Percentiles rank a stretch among this genome's conserved stretches.
Conservation (phyloP, 179 eudicot species). For the Corrigiola litoralis region DNA sequence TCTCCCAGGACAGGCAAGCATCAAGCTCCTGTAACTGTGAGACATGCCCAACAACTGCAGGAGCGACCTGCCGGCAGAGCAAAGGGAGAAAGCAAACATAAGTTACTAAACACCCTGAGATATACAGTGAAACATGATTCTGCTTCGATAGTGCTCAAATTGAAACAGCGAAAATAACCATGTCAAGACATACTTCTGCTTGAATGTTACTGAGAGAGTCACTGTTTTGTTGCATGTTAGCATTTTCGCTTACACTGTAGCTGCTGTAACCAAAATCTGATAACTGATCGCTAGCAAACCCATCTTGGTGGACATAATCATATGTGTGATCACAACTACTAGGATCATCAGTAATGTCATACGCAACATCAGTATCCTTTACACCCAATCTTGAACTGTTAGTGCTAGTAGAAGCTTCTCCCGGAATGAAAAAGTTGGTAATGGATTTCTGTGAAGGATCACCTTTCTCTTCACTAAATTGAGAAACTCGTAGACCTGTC, state of each 20-base stretch:
- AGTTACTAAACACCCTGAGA: neutral
- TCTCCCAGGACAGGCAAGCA: conserved; percentile 16
- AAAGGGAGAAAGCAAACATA: neutral
- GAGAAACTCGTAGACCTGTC: conserved; percentile 86
- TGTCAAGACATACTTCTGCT: conserved; percentile 28
- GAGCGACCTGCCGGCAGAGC: conserved; percentile 15
- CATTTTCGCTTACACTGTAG: conserved; percentile 14
- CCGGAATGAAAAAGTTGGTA: conserved; percentile 49
- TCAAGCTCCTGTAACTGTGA: conserved; percentile 20
- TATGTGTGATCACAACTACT: conserved; percentile 21
- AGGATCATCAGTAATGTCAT: conserved; percentile 23
- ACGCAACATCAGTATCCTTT: conserved; percentile 21
- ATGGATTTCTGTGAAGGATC: conserved; percentile 91
- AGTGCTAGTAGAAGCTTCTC: conserved; percentile 32
- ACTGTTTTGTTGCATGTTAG: conserved; percentile 11
- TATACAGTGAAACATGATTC: neutral
- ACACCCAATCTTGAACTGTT: conserved; percentile 26
- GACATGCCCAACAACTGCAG: conserved; percentile 5
- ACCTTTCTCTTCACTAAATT: conserved; percentile 59
- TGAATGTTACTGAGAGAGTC: conserved; percentile 14
- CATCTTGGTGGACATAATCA: conserved; percentile 28
- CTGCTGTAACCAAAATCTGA: conserved; percentile 27
- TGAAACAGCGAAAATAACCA: neutral
- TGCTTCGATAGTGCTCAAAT: neutral
- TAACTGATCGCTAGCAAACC: conserved; percentile 23